These are phyloP conservation scores for Eucalyptus cladocalyx DNA, from an alignment of 345 rosid species.

Conservation along the genomic window DNA sequence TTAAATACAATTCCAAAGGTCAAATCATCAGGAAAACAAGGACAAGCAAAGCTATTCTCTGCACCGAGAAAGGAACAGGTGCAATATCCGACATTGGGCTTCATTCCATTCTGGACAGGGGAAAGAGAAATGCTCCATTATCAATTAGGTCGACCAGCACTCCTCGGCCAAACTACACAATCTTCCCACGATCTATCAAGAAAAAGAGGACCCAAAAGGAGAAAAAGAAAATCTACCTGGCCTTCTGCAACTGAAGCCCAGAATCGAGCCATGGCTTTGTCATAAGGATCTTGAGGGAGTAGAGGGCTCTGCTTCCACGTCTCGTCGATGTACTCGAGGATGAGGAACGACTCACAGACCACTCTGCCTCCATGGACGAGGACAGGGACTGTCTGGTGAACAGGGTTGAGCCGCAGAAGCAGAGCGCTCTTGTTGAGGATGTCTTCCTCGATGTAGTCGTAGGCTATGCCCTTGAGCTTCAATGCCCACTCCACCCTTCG, in stretches of 20 bases:
- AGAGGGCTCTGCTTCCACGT: conserved; percentile 17
- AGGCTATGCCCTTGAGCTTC: conserved; percentile 2
- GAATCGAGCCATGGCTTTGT: conserved; percentile 18
- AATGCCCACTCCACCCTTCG: conserved; percentile 2
- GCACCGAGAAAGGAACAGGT: background rate
- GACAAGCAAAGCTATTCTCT: background rate
- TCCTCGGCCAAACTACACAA: background rate
- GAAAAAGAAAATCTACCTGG: background rate
- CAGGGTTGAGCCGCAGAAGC: background rate
- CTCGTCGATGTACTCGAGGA: conserved; percentile 25
- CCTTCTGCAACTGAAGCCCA: conserved; percentile 22
- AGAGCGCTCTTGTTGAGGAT: conserved; percentile 2
- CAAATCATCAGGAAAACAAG: background rate
- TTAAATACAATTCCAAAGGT: background rate
- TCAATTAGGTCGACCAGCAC: background rate
- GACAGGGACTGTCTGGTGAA: conserved; percentile 3
- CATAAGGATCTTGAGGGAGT: conserved; percentile 20
- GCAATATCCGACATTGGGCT: background rate
- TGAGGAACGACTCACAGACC: conserved; percentile 3
- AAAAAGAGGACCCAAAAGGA: background rate
- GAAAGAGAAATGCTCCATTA: background rate
- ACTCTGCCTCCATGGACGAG: background rate
- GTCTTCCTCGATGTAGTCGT: conserved; percentile 5
- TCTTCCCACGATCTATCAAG: background rate
- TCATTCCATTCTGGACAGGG: background rate